phyloP scores from a whole-genome alignment of 202 grass and related monocot genomes.

The Setaria viridis region DNA sequence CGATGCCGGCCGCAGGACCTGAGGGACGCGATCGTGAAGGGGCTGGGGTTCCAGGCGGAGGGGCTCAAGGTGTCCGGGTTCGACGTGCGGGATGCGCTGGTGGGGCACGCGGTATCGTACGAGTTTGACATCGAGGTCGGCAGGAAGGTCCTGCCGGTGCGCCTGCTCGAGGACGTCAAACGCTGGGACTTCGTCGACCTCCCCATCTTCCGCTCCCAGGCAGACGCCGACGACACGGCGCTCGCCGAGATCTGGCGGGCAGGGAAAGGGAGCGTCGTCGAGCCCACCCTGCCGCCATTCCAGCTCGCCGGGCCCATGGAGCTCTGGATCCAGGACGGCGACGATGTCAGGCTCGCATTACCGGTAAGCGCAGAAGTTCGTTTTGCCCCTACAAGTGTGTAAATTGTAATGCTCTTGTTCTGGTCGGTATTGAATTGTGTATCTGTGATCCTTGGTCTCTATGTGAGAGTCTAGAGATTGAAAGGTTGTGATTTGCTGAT shows the following conservation, averaged over 20 bases:
- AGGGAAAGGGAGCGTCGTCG: conserved; percentile 26
- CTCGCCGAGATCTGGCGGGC: conserved; percentile 56
- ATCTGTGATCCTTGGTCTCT: background rate
- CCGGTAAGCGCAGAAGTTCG: conserved; percentile 55
- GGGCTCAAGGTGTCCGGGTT: conserved; percentile 84
- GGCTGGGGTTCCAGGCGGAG: conserved; percentile 70
- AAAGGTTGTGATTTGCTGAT: background rate
- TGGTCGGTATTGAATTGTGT: background rate
- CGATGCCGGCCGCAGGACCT: conserved; percentile 62
- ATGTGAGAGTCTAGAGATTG: background rate
- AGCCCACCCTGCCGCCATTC: conserved; percentile 71
- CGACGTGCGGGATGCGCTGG: conserved; percentile 79
- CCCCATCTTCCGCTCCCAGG: conserved; percentile 62
- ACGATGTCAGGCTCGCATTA: conserved; percentile 81
- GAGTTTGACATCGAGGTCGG: conserved; percentile 90
- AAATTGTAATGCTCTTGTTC: background rate
- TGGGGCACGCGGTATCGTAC: conserved; percentile 80
- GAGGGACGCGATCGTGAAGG: conserved; percentile 79
- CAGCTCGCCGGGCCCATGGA: conserved; percentile 89
- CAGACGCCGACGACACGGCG: conserved; percentile 57
- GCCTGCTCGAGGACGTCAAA: conserved; percentile 78
- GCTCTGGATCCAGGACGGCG: conserved; percentile 89
- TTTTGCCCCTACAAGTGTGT: background rate
- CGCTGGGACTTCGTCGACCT: conserved; percentile 86
- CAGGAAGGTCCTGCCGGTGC: conserved; percentile 74